These are phyloP conservation scores for Sporothrix brasiliensis DNA, from an alignment of 2,329 filamentous ascomycete genomes.

Conservation along the genomic window DNA sequence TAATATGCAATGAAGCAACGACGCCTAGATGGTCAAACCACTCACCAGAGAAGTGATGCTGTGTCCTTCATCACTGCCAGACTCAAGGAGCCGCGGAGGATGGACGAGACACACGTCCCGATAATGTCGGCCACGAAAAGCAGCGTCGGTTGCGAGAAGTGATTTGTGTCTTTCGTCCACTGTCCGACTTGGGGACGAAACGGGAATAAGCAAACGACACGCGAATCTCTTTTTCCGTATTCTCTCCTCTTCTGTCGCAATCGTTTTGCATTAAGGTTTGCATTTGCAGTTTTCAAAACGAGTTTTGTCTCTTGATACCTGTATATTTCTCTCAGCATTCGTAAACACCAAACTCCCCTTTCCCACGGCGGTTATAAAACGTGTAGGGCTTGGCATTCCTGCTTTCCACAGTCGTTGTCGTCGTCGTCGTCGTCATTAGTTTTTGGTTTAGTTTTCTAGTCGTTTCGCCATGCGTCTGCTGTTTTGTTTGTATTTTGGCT, in stretches of 20 bases:
- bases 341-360: conserved; percentile 9
- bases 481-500: background rate
- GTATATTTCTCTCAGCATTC: background rate
- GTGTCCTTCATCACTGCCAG: too few relatives aligned
- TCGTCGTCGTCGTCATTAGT: background rate
- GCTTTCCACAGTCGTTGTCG: background rate
- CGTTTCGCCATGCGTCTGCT: background rate
- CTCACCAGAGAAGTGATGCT: too few relatives aligned
- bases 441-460: too few relatives aligned
- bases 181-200: background rate
- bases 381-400: conserved; percentile 12
- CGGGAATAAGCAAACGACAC: background rate
- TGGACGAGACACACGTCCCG: background rate
- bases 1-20: too few relatives aligned
- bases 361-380: conserved; percentile 3
- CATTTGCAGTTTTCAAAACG: conserved; percentile 20
- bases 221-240: background rate
- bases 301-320: conserved; percentile 13
- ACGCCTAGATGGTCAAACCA: too few relatives aligned
- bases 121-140: background rate
- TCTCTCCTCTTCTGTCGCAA: background rate
- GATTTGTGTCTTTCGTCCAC: background rate
- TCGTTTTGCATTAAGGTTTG: conserved; percentile 9
- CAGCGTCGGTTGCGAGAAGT: background rate
- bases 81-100: background rate